These are phyloP conservation scores for Glycyrrhiza uralensis DNA, from an alignment of 306 rosid genomes.

Conservation along the genomic window DNA sequence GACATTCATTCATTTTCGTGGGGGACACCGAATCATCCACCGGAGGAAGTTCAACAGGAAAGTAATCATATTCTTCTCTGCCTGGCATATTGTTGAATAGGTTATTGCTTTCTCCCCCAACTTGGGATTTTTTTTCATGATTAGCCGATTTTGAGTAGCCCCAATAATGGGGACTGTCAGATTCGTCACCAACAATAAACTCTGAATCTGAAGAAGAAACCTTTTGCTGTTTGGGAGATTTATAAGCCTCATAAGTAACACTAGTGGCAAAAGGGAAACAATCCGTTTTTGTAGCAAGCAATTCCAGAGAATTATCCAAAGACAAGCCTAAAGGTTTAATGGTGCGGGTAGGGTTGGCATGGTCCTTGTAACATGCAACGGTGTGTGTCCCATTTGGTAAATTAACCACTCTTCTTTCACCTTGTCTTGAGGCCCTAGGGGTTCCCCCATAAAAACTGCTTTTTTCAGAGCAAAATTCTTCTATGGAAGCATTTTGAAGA, in stretches of 20 bases:
- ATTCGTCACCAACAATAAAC: slow-evolving; percentile 7
- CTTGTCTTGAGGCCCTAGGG: not conserved
- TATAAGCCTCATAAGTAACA: slow-evolving; percentile 2
- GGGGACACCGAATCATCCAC: not conserved
- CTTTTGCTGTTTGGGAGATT: slow-evolving; percentile 31
- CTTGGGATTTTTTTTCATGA: slow-evolving; percentile 9
- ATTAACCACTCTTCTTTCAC: not conserved
- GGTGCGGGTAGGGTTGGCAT: not conserved
- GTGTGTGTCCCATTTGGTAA: not conserved
- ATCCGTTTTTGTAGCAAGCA: slow-evolving; percentile 3
- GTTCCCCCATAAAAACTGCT: not conserved
- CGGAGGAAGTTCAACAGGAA: not conserved
- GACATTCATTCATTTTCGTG: not conserved
- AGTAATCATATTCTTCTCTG: not conserved
- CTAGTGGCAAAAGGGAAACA: slow-evolving; percentile 4
- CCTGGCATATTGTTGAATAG: not conserved
- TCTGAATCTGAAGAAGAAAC: slow-evolving; percentile 8
- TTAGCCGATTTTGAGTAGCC: not conserved
- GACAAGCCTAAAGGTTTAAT: not conserved
- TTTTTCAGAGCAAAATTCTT: not conserved
- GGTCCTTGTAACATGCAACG: not conserved
- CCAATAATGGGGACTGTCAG: slow-evolving; percentile 4
- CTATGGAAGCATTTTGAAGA: slow-evolving; percentile 20
- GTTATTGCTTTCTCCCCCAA: slow-evolving; percentile 6
- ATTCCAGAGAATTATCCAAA: not conserved